phyloP scores from a whole-genome alignment of 2,329 filamentous ascomycete genomes.

The Alternaria conjuncta region DNA sequence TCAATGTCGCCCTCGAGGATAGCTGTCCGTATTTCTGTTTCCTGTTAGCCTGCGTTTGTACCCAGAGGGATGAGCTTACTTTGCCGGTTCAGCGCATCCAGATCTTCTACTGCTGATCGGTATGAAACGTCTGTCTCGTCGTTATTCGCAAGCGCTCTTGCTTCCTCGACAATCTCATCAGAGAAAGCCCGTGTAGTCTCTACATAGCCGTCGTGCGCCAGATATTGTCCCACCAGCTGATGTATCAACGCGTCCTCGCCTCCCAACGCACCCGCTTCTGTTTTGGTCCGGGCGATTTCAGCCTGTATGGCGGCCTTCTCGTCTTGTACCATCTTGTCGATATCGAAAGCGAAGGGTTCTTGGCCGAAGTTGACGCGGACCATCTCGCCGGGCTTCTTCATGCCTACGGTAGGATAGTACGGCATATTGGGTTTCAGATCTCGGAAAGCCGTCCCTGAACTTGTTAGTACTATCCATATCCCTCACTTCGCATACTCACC shows the following conservation, averaged over 20 bases:
- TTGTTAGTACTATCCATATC: constrained; percentile 16
- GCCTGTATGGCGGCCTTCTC: constrained; percentile 45
- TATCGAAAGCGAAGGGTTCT: constrained; percentile 86
- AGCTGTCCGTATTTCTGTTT: constrained; percentile 78
- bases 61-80: constrained; percentile 59
- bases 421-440: constrained; percentile 68
- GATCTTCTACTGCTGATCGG: constrained; percentile 76
- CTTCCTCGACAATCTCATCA: constrained; percentile 77
- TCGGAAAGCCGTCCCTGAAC: constrained; percentile 71
- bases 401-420: constrained; percentile 69
- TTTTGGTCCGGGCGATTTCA: constrained; percentile 36
- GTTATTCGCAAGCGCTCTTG: constrained; percentile 70
- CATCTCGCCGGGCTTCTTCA: constrained; percentile 68
- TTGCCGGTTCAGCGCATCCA: constrained; percentile 86
- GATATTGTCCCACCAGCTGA: constrained; percentile 82
- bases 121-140: constrained; percentile 56
- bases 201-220: constrained; percentile 94
- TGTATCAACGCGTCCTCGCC: constrained; percentile 82
- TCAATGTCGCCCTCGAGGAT: constrained; percentile 94
- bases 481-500: constrained; percentile 51
- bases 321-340: constrained; percentile 74
- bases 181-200: constrained; percentile 91
- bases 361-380: constrained; percentile 68
- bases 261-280: constrained; percentile 45
- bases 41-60: constrained; percentile 9